Base-by-base conservation (phyloP, 805 yeast genomes). In the Metschnikowia lachancei region DNA sequence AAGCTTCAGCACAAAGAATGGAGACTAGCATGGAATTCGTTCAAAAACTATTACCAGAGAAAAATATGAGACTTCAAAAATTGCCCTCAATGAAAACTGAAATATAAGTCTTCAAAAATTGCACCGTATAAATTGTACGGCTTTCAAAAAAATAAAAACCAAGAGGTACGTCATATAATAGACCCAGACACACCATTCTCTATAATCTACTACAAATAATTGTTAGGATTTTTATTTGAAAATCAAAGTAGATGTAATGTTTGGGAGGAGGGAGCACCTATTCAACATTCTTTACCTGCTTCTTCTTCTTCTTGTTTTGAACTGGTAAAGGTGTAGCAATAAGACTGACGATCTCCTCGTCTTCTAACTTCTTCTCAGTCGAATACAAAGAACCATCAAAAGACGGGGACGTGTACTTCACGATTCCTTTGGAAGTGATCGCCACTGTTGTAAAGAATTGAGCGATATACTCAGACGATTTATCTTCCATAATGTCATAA, bases 361-460 rank as follows among this genome's bases (percentile, higher is more conserved):
- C 81, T 39, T 73, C 64, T 43, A 82, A 65, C 57, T 66, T 67
- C 71, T 82, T 80, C 24, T 81, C 84, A 43, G 84, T 68, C 60
- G 77, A 72, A 66, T 82, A 72, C 47, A 71, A 64, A 35, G 60
- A 66, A 7, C 66, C 63, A 49, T 78, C 72, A 52, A 83, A 78
- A 46, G 73, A 64, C 16, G 87, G 79, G 16, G 75, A 62, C 40
- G 90, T 78, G 58, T 81, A 74, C 69, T 78, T 82, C 56, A 83
- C 79, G 57, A 81, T 70, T 41, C 92, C 92, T 57, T 80, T 80
- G 68, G 81, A 81, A 63, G 90, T 85, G 58, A 86, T 65, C 30
- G 85, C 90, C 59, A 85, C 78, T 39, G 92, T 86, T 55, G 88
- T 79, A 71, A 81, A 85, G 64, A 71, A 81, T 70, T 85, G 89